Evolutionary conservation across 2,329 filamentous ascomycete genomes (phyloP).

Genomic region (Cercospora sp.): DNA sequence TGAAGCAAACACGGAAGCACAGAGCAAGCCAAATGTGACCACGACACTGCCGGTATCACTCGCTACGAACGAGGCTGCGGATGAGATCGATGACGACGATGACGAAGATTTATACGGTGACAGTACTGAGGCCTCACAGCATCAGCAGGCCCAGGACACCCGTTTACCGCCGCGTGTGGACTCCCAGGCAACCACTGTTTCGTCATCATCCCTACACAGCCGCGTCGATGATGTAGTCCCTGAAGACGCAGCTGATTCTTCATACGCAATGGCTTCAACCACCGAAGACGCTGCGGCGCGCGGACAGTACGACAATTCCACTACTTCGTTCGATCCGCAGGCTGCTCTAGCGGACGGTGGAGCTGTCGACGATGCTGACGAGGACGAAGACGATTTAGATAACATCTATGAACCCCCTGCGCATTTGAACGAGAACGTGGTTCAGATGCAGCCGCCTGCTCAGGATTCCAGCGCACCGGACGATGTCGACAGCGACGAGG

Average conservation of each 20-base stretch:
- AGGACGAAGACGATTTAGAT: conserved; percentile 16
- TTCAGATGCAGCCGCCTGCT: neutral
- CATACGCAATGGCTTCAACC: conserved; percentile 5
- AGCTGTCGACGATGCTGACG: conserved; percentile 1
- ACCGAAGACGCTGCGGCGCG: neutral
- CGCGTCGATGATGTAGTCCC: neutral
- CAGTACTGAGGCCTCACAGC: neutral
- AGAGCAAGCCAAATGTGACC: neutral
- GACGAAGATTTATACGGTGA: conserved; percentile 23
- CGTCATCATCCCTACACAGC: neutral
- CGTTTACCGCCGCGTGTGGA: neutral
- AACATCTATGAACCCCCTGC: conserved; percentile 13
- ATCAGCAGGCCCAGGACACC: neutral
- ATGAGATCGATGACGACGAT: conserved; percentile 20
- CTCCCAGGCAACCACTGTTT: conserved; percentile 10
- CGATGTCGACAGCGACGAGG: conserved; percentile 28
- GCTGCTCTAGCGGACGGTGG: neutral
- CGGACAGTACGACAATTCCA: neutral
- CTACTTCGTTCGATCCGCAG: neutral
- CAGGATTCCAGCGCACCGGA: neutral
- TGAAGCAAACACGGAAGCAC: neutral
- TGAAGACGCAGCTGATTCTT: conserved; percentile 7
- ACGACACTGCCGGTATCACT: neutral
- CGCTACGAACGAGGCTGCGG: neutral
- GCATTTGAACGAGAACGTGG: neutral